Conservation (phyloP, 2,329 filamentous ascomycete genomes). For the Aurifilum marmelostoma region DNA sequence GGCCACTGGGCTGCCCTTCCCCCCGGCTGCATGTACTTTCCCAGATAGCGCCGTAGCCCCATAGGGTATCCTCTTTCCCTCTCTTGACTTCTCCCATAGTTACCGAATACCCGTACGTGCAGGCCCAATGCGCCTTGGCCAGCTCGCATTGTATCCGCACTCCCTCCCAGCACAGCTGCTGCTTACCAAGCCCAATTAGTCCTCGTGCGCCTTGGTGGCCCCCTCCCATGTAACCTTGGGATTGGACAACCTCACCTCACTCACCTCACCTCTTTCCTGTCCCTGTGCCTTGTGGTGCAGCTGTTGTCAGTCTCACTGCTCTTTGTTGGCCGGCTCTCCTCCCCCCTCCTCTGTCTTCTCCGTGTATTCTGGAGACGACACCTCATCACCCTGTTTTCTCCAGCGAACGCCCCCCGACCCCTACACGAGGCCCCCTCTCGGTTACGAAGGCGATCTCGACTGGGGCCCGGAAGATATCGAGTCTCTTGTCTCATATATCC, state of each 20-base stretch:
- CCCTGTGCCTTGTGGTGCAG: constrained; percentile 16
- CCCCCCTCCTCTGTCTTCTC: background rate
- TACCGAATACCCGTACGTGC: background rate
- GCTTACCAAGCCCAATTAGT: constrained; percentile 13
- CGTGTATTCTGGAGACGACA: background rate
- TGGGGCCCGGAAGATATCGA: background rate
- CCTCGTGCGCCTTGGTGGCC: constrained; percentile 10
- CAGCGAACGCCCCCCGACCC: background rate
- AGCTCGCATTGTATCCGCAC: background rate
- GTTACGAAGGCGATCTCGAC: background rate
- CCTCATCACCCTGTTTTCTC: no score
- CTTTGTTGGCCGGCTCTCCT: background rate
- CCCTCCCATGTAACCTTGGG: constrained; percentile 24
- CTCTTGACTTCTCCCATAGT: background rate
- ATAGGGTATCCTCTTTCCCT: background rate
- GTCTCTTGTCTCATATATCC: background rate
- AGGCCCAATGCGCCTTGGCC: background rate
- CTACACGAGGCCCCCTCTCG: background rate
- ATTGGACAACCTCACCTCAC: constrained; percentile 25
- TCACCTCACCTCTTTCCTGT: background rate
- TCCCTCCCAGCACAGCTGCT: background rate
- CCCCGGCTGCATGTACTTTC: background rate
- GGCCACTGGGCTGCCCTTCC: background rate
- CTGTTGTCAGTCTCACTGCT: background rate
- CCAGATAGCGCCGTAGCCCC: background rate